Conservation (phyloP, 768 basidiomycete genomes). For the Kwoniella sp. region DNA sequence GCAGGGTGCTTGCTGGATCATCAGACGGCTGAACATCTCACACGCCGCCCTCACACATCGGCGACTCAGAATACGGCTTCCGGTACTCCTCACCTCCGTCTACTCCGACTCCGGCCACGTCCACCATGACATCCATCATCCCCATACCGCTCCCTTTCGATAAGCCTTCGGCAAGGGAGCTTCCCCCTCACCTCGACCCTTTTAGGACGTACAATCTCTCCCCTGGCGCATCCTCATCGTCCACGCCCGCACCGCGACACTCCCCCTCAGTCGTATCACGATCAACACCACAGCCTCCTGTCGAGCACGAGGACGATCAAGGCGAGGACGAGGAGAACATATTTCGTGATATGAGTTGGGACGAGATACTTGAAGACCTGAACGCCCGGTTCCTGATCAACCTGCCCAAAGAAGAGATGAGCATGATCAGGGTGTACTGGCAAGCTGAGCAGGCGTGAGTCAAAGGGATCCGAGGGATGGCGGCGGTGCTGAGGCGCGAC, state of each 20-base stretch:
- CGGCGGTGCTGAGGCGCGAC: neutral
- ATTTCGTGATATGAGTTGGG: slow-evolving; percentile 38
- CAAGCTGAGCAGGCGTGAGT: slow-evolving; percentile 98
- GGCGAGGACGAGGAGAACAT: slow-evolving; percentile 31
- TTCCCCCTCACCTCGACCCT: slow-evolving; percentile 10
- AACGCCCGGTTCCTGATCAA: slow-evolving; percentile 81
- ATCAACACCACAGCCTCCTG: neutral
- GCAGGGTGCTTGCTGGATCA: too few relatives aligned
- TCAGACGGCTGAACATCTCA: too few relatives aligned
- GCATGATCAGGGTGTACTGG: slow-evolving; percentile 89
- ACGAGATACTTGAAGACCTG: slow-evolving; percentile 46
- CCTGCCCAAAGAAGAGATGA: slow-evolving; percentile 86
- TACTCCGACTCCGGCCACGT: too few relatives aligned
- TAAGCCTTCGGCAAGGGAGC: slow-evolving; percentile 2
- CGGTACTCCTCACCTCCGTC: too few relatives aligned
- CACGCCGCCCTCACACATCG: too few relatives aligned
- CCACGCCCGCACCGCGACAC: slow-evolving; percentile 1
- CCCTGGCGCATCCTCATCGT: slow-evolving; percentile 10
- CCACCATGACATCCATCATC: slow-evolving; percentile 1
- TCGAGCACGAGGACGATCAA: slow-evolving; percentile 18
- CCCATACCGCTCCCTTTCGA: slow-evolving; percentile 11
- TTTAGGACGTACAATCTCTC: slow-evolving; percentile 2
- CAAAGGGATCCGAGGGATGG: neutral
- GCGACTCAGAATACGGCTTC: too few relatives aligned
- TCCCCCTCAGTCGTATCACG: neutral